Base-by-base conservation (phyloP, 345 rosid species). In the Heritiera fomes region DNA sequence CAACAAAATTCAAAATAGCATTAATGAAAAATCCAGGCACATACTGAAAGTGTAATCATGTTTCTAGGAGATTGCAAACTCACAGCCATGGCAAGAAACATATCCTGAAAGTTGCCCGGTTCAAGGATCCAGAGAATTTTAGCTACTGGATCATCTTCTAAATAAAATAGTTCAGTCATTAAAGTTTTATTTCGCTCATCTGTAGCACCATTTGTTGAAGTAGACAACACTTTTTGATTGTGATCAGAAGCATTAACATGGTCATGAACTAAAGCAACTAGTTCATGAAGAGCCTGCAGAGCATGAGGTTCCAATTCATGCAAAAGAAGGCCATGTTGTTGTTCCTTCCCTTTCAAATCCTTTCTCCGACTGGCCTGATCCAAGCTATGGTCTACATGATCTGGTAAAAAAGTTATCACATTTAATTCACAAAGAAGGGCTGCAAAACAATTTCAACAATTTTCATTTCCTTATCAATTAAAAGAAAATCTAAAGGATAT, bases 131-230 rank as follows among this genome's bases (percentile, higher is more conserved):
- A 89, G 69, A 91, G 86, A 63, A 89, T 85, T 87, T 85, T 87
- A 55, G 98, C 95, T 81, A 91, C 85, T 7, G 84, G 95, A 81
- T 92, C 97, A 83, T 87, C 93, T 83, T 93, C 90, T 76, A 91
- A 45, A 80, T 74, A 41, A 79, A 83, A 84, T 63, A 82, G 23
- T n/a, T 79, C 68, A 45, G 77, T 67, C 75, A 34, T 80, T 77
- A 46, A 45, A 50, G 52, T 71, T 80, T 79, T 82, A 70, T 70
- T 58, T 30, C 55, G 70, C 7, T 74, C 80, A 68, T 82, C 81
- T 77, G 84, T 85, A 67, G 63, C 45, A 73, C 67, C 86, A 78
- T 79, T 73, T 67, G 80, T 80, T 77, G 88, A 76, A 71, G 84
- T 68, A 72, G 86, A 78, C 61, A 74, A 81, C 59, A 63, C 73